Evolutionary conservation across 805 yeast genomes (phyloP), one percentile per base, ranked within the genome.

Genomic region (Starmera dryadoides): DNA sequence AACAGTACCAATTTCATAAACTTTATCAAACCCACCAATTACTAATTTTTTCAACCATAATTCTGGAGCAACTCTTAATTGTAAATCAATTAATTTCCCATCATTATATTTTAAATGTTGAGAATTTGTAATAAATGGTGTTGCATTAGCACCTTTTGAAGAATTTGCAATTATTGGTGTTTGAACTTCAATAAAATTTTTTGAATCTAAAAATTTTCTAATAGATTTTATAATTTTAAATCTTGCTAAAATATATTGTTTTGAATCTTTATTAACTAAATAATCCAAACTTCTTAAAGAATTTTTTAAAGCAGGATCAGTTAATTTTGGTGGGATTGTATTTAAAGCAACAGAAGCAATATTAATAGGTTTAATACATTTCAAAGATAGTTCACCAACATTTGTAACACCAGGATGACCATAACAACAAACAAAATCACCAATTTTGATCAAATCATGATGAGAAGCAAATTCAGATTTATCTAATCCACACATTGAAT

Each of bases 21-120:
- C 81, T 47, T 75, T 77, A 48, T 89, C 95, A 52, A 89, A 77
- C 2, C 98, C 98, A 7, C 86, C 72, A 26, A 91, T 78, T 2
- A 88, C 74, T 37, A 93, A 62, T 46, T 84, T 73, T 55, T 93
- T 93, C 40, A 93, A 70, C 96, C 96, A 93, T 30, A 93, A 63
- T 53, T 91, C 98, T 0, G 98, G 98, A 0, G 98, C 97, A 2
- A 93, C 91, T 33, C 98, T 64, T 34, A 93, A 59, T 39, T 75
- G 80, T 8, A 87, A 59, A 11, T 64, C 62, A 1, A 52, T 37
- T 2, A 45, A 43, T 9, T 44, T 41, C 10, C 41, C 53, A 29
- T 42, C 47, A 3, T 48, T 52, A 16, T 62, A 64, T 8, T 58
- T 55, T 21, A 58, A 21, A 25, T 59, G 50, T 31, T 59, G 56